Percentiles rank a stretch among this genome's conserved stretches.
Evolutionary conservation across 2,329 filamentous ascomycete species (phyloP).

Genomic region (Cladobotryum protrusum): DNA sequence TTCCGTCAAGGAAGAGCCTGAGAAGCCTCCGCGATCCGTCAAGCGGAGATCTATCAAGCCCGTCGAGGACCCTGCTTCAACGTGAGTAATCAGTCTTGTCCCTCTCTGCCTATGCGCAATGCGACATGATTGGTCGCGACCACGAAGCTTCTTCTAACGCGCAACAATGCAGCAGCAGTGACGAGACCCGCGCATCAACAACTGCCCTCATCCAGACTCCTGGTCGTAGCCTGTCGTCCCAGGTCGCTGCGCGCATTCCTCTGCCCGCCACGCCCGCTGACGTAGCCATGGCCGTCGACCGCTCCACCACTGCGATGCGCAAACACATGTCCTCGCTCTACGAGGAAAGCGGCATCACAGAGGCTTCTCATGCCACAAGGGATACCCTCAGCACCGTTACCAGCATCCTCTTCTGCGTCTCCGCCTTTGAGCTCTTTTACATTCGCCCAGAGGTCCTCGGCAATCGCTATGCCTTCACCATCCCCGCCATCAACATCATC

Average conservation of each 20-base stretch:
- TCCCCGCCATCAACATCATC: slow-evolving; percentile 55
- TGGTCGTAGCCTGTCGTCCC: slow-evolving; percentile 45
- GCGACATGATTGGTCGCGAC: not conserved
- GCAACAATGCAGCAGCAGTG: slow-evolving; percentile 18
- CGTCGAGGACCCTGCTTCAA: slow-evolving; percentile 39
- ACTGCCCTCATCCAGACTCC: slow-evolving; percentile 45
- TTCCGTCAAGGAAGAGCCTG: slow-evolving; percentile 29
- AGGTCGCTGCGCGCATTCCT: slow-evolving; percentile 55
- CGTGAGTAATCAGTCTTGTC: slow-evolving; percentile 31
- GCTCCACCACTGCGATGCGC: slow-evolving; percentile 59
- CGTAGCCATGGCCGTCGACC: slow-evolving; percentile 71
- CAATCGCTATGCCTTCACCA: slow-evolving; percentile 64
- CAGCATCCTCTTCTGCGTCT: slow-evolving; percentile 62
- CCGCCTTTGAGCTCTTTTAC: slow-evolving; percentile 63
- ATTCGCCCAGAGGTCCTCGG: slow-evolving; percentile 67
- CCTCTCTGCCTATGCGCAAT: no score
- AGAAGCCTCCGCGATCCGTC: slow-evolving; percentile 37
- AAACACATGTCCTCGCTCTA: slow-evolving; percentile 59
- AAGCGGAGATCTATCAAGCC: slow-evolving; percentile 41
- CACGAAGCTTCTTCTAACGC: slow-evolving; percentile 3
- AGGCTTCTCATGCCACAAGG: slow-evolving; percentile 59
- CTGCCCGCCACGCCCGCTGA: slow-evolving; percentile 75
- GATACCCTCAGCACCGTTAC: slow-evolving; percentile 66
- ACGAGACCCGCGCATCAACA: slow-evolving; percentile 30
- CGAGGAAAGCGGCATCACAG: slow-evolving; percentile 59